Evolutionary conservation across 1,284 basidiomycete genomes (phyloP).

Genomic region (Mycena citricolor): DNA sequence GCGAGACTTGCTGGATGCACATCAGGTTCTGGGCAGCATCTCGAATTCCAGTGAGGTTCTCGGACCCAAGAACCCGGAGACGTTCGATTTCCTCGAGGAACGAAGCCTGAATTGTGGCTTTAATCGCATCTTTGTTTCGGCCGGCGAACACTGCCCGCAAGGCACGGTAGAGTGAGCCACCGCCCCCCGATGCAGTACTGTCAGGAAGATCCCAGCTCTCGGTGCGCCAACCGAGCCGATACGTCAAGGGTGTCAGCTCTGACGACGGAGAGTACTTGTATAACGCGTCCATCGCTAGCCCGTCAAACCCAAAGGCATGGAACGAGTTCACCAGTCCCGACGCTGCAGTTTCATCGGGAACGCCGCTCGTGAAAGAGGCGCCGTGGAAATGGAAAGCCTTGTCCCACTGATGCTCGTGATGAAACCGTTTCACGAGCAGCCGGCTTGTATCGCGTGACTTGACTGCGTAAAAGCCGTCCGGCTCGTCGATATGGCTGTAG

Average conservation of each 20-base stretch:
- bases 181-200: conserved; percentile 42
- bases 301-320: conserved; percentile 86
- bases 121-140: conserved; percentile 51
- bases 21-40: conserved; percentile 68
- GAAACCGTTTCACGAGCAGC: conserved; percentile 81
- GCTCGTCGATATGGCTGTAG: conserved; percentile 94
- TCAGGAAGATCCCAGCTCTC: conserved; percentile 92
- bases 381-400: conserved; percentile 90
- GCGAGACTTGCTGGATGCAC: conserved; percentile 72
- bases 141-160: conserved; percentile 79
- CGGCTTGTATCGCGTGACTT: conserved; percentile 71
- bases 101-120: conserved; percentile 48
- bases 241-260: conserved; percentile 49
- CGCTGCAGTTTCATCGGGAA: conserved; percentile 38
- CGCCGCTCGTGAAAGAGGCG: conserved; percentile 71
- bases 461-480: conserved; percentile 97
- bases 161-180: conserved; percentile 73
- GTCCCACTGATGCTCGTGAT: conserved; percentile 92
- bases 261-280: conserved; percentile 41
- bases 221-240: conserved; percentile 86
- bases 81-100: conserved; percentile 62
- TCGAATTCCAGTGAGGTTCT: conserved; percentile 76
- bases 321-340: conserved; percentile 73
- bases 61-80: conserved; percentile 67
- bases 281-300: conserved; percentile 68